phyloP scores from a whole-genome alignment of 2,329 filamentous ascomycete species.

The Pyrenochaeta sp. region DNA sequence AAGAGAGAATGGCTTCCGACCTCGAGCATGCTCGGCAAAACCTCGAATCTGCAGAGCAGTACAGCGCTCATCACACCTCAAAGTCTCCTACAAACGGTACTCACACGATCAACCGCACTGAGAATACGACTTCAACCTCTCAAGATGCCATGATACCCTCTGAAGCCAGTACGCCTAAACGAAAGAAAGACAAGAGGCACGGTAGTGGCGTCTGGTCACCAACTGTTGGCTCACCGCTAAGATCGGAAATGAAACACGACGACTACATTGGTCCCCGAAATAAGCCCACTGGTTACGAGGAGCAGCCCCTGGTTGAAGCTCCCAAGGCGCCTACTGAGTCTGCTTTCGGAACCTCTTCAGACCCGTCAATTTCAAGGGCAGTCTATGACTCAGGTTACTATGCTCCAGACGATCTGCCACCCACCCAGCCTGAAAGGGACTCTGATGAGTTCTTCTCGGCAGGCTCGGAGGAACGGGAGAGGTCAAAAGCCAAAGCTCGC shows the following conservation, averaged over 20 bases:
- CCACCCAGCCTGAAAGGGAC: conserved; percentile 33
- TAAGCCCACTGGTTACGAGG: conserved; percentile 11
- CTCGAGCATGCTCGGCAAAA: conserved; percentile 35
- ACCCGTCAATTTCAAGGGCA: conserved; percentile 20
- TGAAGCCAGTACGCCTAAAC: conserved; percentile 53
- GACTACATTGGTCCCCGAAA: conserved; percentile 48
- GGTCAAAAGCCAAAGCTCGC: conserved; percentile 24
- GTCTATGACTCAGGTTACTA: conserved; percentile 44
- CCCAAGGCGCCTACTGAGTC: conserved; percentile 22
- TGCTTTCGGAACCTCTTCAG: conserved; percentile 19
- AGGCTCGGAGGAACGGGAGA: conserved; percentile 39
- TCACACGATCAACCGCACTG: conserved; percentile 19
- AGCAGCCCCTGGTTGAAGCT: conserved; percentile 22
- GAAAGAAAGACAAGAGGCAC: conserved; percentile 56
- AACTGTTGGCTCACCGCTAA: conserved; percentile 52
- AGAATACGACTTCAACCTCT: conserved; percentile 31
- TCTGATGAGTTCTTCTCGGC: conserved; percentile 45
- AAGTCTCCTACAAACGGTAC: conserved; percentile 27
- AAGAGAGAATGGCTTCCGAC: conserved; percentile 40
- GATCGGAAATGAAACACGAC: conserved; percentile 54
- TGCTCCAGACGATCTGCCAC: conserved; percentile 37
- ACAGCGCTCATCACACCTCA: conserved; percentile 14
- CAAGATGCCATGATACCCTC: conserved; percentile 43
- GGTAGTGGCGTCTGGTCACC: conserved; percentile 52
- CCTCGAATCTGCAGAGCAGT: conserved; percentile 31